Conservation (phyloP, 129 eudicot genomes). For the Calendula officinalis region DNA sequence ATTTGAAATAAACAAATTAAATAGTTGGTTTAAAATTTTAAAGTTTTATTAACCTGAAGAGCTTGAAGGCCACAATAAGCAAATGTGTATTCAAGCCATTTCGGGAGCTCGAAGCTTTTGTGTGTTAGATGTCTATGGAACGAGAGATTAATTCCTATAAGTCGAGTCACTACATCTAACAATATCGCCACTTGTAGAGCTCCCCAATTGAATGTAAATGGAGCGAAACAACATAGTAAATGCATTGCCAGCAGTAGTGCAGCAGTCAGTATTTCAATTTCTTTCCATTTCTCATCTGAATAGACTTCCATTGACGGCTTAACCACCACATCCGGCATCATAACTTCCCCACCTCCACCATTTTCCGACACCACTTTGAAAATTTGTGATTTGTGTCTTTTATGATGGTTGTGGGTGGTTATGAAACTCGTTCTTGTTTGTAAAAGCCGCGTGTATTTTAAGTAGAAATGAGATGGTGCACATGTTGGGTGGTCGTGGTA, state of each 20-base stretch:
- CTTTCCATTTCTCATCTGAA: slow-evolving; percentile 45
- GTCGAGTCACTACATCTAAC: slow-evolving; percentile 48
- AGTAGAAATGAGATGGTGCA: slow-evolving; percentile 15
- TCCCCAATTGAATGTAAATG: slow-evolving; percentile 64
- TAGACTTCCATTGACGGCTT: slow-evolving; percentile 36
- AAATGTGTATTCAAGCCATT: slow-evolving; percentile 81
- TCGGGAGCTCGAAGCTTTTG: slow-evolving; percentile 73
- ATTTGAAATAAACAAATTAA: not conserved
- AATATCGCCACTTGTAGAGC: slow-evolving; percentile 53
- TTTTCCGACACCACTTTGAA: slow-evolving; percentile 2
- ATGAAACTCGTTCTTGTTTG: slow-evolving; percentile 6
- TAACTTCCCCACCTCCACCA: not conserved
- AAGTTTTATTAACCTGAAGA: slow-evolving; percentile 50
- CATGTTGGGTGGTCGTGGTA: slow-evolving; percentile 1
- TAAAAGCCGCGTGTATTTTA: not conserved
- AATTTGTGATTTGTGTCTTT: not conserved
- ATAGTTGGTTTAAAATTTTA: too few relatives aligned
- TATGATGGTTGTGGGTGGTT: not conserved
- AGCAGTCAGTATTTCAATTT: slow-evolving; percentile 35
- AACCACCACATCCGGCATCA: slow-evolving; percentile 37
- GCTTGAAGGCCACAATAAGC: slow-evolving; percentile 83
- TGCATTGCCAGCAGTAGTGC: slow-evolving; percentile 46
- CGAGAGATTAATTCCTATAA: slow-evolving; percentile 63
- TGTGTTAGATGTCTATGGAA: slow-evolving; percentile 73
- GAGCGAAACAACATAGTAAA: slow-evolving; percentile 54